Base-by-base conservation (phyloP, 2,329 filamentous ascomycete species). In the Neocucurbitaria cava region DNA sequence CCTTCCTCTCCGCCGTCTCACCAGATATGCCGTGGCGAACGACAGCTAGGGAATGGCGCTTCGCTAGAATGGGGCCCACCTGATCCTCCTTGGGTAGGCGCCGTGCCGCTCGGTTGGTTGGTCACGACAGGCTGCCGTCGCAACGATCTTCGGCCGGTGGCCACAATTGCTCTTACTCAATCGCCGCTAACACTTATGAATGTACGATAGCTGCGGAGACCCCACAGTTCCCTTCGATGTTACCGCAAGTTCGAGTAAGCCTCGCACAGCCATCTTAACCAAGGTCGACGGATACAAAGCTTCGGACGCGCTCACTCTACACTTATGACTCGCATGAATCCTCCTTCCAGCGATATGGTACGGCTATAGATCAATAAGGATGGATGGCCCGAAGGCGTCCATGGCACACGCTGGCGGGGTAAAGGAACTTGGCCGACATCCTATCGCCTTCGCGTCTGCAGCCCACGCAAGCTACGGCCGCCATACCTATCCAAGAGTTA, bases 401-500 rank as follows among this genome's bases (percentile, higher is more conserved):
- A 57, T 44, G 47, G 33, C 45, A 51, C 54, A 47, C 24, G 41
- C 46, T 59, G 39, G 71, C 70, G 70, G 71, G 71, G 70, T 72
- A 71, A 53, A 46, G 46, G 59, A 52, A 52, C 45, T 43, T 50
- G 45, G 52, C 53, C 54, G 58, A 60, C 46, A 59, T 61, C 59
- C 63, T 54, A 47, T 62, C 45, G 62, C 55, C 49, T 60, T 59
- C 60, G 36, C 50, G 54, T 54, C 64, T 71, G 69, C 68, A 70
- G 65, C 62, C 49, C 53, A 48, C 55, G 66, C 61, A 70, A 56
- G 59, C 68, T 66, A 33, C 54, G 62, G 66, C 68, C 58, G 61
- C 60, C 48, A 57, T 58, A 45, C 50, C 52, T 48, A 44, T 55
- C 59, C 54, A 46, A 56, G 54, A 57, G 39, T 54, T 11, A 59